Evolutionary conservation across 1,284 basidiomycete genomes (phyloP), one percentile per base, ranked within the genome.

Genomic region (Trametes polyzona): DNA sequence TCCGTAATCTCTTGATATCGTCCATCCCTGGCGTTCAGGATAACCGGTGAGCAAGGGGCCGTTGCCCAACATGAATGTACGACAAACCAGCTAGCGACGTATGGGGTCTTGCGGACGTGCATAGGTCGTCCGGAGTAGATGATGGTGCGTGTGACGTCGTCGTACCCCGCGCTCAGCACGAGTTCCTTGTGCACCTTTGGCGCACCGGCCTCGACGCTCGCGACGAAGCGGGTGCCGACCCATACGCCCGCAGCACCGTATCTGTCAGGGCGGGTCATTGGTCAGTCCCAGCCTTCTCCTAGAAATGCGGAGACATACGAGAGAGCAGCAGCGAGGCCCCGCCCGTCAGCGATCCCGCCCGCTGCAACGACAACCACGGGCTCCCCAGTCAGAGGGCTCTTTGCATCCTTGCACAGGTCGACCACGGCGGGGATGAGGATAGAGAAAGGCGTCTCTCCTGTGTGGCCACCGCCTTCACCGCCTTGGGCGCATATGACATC

Each of bases 221-320:
- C 93, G 43, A 96, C 93, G 70, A 96, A 97, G 26, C 94, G 85
- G 2, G 94, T 96, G 33, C 94, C 94, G 52, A 95, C 91, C 93
- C 93, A 95, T 10, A 95, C 90, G 47, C 86, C 93, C 2, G 87
- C 77, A 2, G 92, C 92, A 50, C 93, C 93, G 58, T 88, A 87
- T 27, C 58, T 55, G 29, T 2, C 0, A 9, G 23, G 17, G 1
- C 11, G 3, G 14, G 12, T 33, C 12, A n/a, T 3, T 12, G n/a
- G n/a, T 21, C 10, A 26, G 12, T 9, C 10, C 19, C 12, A 4
- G 29, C 8, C 24, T 47, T 14, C 32, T 7, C 19, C 14, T 26
- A 14, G 16, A 14, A 21, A 3, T 12, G 19, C 1, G 9, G 7
- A 12, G 2, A 30, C 83, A 68, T 75, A 92, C 82, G 88, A 81